phyloP scores from a whole-genome alignment of 768 basidiomycete species.

The Lactifluus piperatus region DNA sequence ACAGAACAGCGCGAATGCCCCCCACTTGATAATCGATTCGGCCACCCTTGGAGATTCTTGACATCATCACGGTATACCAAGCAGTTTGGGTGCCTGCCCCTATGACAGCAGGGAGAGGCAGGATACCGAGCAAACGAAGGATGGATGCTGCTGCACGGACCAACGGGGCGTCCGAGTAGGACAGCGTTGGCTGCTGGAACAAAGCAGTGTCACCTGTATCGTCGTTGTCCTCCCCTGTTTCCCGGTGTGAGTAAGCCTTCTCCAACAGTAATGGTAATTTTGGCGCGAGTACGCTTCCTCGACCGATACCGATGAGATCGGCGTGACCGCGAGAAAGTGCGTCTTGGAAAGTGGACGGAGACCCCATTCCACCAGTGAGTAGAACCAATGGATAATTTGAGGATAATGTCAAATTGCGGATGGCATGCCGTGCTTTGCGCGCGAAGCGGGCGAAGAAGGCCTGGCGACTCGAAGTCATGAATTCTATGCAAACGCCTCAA shows the following conservation, averaged over 20 bases:
- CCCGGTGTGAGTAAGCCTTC: not conserved
- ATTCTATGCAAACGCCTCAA: conserved; percentile 20
- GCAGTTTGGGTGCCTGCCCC: conserved; percentile 56
- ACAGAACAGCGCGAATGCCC: conserved; percentile 21
- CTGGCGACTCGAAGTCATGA: conserved; percentile 42
- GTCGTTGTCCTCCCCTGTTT: not conserved
- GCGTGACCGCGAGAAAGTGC: conserved; percentile 50
- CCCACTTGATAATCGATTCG: conserved; percentile 21
- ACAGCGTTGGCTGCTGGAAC: conserved; percentile 3
- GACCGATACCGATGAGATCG: conserved; percentile 70
- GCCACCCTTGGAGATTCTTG: conserved; percentile 34
- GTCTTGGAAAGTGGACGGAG: conserved; percentile 43
- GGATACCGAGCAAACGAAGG: conserved; percentile 11
- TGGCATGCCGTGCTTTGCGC: conserved; percentile 37
- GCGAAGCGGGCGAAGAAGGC: conserved; percentile 70
- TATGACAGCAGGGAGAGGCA: conserved; percentile 41
- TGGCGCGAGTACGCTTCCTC: conserved; percentile 56
- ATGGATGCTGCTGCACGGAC: conserved; percentile 14
- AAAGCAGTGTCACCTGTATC: conserved; percentile 17
- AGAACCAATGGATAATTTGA: conserved; percentile 49
- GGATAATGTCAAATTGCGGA: conserved; percentile 29
- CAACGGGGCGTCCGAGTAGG: not conserved
- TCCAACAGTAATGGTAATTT: conserved; percentile 39
- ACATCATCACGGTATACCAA: conserved; percentile 60
- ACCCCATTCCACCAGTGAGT: conserved; percentile 73